Evolutionary conservation across 129 eudicot species (phyloP).

Genomic region (Arctium minus): DNA sequence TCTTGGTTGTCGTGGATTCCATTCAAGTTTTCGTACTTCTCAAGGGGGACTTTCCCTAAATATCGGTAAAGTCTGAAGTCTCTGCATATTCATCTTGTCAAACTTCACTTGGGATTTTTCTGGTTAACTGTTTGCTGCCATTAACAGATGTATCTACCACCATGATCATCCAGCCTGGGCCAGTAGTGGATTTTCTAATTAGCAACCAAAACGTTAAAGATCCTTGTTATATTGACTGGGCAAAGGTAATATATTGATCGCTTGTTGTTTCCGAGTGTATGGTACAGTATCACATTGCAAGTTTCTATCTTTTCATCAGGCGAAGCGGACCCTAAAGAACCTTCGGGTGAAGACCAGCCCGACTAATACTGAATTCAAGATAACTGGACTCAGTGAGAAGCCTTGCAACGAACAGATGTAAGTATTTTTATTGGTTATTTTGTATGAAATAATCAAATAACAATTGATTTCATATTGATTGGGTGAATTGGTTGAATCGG

Average conservation of each 20-base stretch:
- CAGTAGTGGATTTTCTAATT: constrained; percentile 70
- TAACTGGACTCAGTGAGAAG: constrained; percentile 68
- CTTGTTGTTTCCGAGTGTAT: not conserved
- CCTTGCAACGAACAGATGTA: constrained; percentile 70
- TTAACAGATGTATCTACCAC: constrained; percentile 84
- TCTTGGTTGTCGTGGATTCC: constrained; percentile 83
- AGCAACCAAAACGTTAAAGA: constrained; percentile 65
- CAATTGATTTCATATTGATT: not conserved
- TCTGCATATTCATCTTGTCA: not conserved
- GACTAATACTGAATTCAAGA: constrained; percentile 54
- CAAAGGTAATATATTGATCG: constrained; percentile 44
- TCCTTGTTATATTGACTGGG: constrained; percentile 70
- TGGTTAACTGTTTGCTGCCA: not conserved
- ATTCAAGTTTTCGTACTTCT: constrained; percentile 75
- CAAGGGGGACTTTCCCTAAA: constrained; percentile 78
- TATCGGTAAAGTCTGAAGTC: constrained; percentile 47
- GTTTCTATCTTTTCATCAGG: constrained; percentile 32
- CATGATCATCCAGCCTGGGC: constrained; percentile 89
- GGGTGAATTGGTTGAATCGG: not conserved
- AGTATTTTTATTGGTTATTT: not conserved
- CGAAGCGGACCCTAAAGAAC: constrained; percentile 55
- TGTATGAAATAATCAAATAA: not conserved
- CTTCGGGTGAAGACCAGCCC: constrained; percentile 63
- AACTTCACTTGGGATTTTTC: not conserved
- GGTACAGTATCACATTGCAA: not conserved